A percentile compares a stretch with the other conserved stretches of the same genome.
Conservation (phyloP, 768 basidiomycete genomes). For the Amanita molliuscula region DNA sequence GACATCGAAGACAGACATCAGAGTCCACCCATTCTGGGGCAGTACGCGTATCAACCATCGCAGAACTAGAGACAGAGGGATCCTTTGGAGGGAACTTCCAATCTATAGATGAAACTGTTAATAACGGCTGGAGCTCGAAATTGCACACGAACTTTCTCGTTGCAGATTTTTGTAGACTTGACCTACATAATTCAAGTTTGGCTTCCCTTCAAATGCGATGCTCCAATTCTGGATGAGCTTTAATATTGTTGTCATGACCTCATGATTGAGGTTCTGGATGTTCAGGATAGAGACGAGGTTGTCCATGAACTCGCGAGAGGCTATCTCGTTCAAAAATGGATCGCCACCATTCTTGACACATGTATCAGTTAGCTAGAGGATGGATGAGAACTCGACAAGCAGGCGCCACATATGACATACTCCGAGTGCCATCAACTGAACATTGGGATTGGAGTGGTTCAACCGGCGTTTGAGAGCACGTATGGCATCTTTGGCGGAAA, state of each 20-base stretch:
- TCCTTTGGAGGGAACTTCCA: slow-evolving; percentile 81
- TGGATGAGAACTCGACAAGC: slow-evolving; percentile 1
- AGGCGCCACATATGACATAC: slow-evolving; percentile 37
- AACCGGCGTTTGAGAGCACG: slow-evolving; percentile 79
- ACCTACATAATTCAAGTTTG: slow-evolving; percentile 59
- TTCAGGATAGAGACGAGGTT: slow-evolving; percentile 86
- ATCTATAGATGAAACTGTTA: slow-evolving; percentile 30
- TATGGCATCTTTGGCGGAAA: slow-evolving; percentile 79
- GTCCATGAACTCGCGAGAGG: slow-evolving; percentile 88
- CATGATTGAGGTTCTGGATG: slow-evolving; percentile 61
- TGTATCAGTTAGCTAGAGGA: slow-evolving; percentile 66
- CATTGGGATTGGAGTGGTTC: slow-evolving; percentile 93
- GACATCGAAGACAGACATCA: slow-evolving; percentile 87
- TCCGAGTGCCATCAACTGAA: slow-evolving; percentile 76
- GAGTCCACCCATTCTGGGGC: slow-evolving; percentile 98
- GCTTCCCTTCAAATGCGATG: slow-evolving; percentile 77
- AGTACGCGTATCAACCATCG: slow-evolving; percentile 84
- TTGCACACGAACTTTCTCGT: slow-evolving; percentile 48
- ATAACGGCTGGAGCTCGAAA: slow-evolving; percentile 1
- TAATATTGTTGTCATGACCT: slow-evolving; percentile 75
- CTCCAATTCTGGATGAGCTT: slow-evolving; percentile 91
- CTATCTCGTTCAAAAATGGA: slow-evolving; percentile 73
- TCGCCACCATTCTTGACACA: slow-evolving; percentile 98
- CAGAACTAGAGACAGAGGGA: slow-evolving; percentile 53
- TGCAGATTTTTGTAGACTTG: slow-evolving; percentile 73